Evolutionary conservation across 345 rosid genomes (phyloP).

Genomic region (Salix viminalis): DNA sequence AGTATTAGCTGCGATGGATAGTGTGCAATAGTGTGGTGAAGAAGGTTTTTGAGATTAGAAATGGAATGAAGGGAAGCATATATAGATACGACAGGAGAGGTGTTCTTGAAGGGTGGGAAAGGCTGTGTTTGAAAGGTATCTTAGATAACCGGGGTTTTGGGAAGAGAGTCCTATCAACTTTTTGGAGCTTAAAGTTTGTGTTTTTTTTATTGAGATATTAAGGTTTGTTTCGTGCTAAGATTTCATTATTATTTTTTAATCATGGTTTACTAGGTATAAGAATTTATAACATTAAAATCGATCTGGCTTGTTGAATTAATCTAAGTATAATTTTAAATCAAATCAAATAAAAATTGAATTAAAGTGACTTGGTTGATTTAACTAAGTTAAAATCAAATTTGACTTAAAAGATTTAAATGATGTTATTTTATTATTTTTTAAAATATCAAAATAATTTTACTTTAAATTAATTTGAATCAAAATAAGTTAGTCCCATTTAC

Average conservation of each 20-base stretch:
- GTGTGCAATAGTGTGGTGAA: background rate
- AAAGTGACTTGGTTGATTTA: too few species aligned
- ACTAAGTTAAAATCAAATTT: too few species aligned
- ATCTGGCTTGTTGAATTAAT: too few species aligned
- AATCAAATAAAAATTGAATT: too few species aligned
- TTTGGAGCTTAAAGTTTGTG: conserved; percentile 8
- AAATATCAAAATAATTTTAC: accelerated
- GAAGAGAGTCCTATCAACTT: conserved; percentile 29
- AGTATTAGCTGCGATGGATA: background rate
- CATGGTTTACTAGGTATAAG: too few species aligned
- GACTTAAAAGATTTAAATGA: too few species aligned
- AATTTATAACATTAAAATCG: too few species aligned
- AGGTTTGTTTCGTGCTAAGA: too few species aligned
- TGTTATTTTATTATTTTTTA: too few species aligned
- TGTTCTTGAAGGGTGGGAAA: conserved; percentile 20
- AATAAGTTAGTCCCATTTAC: accelerated
- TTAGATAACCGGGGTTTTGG: conserved; percentile 22
- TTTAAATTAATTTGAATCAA: too few species aligned
- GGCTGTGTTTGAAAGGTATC: conserved; percentile 34
- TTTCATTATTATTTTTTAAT: too few species aligned
- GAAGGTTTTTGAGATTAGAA: conserved; percentile 11
- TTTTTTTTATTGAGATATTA: conserved; percentile 17
- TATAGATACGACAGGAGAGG: conserved; percentile 22
- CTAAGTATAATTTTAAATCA: too few species aligned
- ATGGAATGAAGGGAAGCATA: conserved; percentile 28